Conservation (phyloP, 2,329 filamentous ascomycete genomes). For the Scopulariopsis brevicaulis region DNA sequence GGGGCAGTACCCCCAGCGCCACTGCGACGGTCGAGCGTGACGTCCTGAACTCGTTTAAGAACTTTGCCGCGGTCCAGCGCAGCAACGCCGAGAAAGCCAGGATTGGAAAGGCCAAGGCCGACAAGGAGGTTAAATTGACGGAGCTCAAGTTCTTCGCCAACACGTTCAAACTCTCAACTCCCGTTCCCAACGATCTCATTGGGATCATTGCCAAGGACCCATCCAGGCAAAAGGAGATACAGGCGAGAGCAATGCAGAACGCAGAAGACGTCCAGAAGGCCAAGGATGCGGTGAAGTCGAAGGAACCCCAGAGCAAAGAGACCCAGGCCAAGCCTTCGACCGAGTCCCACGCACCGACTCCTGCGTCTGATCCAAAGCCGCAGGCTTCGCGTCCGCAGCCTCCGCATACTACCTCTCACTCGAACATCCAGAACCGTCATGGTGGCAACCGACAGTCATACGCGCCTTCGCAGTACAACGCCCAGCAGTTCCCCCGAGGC, state of each 20-base stretch:
- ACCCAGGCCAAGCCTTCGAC: slow-evolving; percentile 24
- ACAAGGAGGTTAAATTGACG: slow-evolving; percentile 86
- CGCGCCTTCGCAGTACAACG: slow-evolving; percentile 31
- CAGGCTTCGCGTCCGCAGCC: neutral
- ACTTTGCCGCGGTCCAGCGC: slow-evolving; percentile 47
- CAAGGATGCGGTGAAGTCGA: slow-evolving; percentile 38
- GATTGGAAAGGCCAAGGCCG: slow-evolving; percentile 49
- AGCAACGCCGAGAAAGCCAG: slow-evolving; percentile 44
- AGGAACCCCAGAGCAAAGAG: slow-evolving; percentile 29
- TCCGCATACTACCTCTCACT: neutral
- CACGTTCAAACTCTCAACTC: slow-evolving; percentile 88
- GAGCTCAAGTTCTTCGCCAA: slow-evolving; percentile 92
- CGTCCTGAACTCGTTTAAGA: slow-evolving; percentile 52
- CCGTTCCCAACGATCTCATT: slow-evolving; percentile 83
- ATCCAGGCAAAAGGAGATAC: slow-evolving; percentile 85
- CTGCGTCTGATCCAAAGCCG: slow-evolving; percentile 2
- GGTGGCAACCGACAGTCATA: slow-evolving; percentile 35
- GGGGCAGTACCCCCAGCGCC: slow-evolving; percentile 38
- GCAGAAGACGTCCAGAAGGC: slow-evolving; percentile 49
- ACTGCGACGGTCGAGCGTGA: slow-evolving; percentile 51
- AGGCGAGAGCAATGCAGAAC: slow-evolving; percentile 74
- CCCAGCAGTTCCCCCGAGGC: slow-evolving; percentile 31
- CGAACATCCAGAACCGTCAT: slow-evolving; percentile 25
- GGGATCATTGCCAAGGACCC: slow-evolving; percentile 95
- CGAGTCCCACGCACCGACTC: slow-evolving; percentile 9